Percentiles rank a stretch among this genome's conserved stretches.
phyloP scores from a whole-genome alignment of 495 filamentous ascomycete species.

The Hyaloscypha finlandica region DNA sequence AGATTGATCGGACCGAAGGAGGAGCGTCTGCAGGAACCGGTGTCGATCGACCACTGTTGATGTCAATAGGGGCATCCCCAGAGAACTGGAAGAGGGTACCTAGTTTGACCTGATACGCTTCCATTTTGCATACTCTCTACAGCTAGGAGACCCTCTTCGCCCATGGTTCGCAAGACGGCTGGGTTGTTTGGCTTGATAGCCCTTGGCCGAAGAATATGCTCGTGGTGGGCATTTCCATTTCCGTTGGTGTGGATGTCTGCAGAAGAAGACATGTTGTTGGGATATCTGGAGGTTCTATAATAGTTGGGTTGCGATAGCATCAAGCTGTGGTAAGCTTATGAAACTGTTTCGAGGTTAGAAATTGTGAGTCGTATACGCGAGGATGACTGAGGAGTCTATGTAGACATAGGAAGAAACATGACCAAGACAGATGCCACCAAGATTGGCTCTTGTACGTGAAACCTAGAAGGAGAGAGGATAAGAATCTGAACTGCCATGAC shows the following conservation, averaged over 20 bases:
- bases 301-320: neutral
- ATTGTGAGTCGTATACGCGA: neutral
- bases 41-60: slow-evolving; percentile 77
- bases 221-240: slow-evolving; percentile 24
- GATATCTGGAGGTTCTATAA: neutral
- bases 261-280: slow-evolving; percentile 32
- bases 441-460: neutral
- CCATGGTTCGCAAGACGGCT: slow-evolving; percentile 37
- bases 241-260: slow-evolving; percentile 29
- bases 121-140: slow-evolving; percentile 19
- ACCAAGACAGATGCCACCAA: neutral
- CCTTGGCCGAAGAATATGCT: slow-evolving; percentile 42
- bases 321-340: neutral
- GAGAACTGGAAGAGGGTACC: slow-evolving; percentile 15
- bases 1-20: slow-evolving; percentile 83
- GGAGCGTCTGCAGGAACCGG: slow-evolving; percentile 89
- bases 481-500: neutral
- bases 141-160: slow-evolving; percentile 32
- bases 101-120: slow-evolving; percentile 26
- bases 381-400: neutral
- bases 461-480: neutral
- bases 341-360: neutral
- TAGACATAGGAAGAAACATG: neutral
- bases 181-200: slow-evolving; percentile 42
- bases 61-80: slow-evolving; percentile 9